A percentile compares a stretch with the other conserved stretches of the same genome.
Evolutionary conservation across 331 rosid genomes (phyloP).

Genomic region (Quercus tomentella): DNA sequence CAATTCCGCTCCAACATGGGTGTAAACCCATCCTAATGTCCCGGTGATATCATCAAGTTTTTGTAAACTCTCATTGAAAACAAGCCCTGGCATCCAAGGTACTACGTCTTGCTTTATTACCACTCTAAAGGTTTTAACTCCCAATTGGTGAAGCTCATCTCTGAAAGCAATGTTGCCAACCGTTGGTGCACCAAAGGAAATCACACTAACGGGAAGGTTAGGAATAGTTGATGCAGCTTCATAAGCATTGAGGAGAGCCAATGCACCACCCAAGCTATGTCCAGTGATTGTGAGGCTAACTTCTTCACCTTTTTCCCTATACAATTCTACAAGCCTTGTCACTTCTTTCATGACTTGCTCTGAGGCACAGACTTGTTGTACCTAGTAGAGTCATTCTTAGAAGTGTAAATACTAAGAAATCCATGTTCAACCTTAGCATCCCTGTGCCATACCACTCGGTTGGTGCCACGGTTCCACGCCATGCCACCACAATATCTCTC

Average conservation of each 20-base stretch:
- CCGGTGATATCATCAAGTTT: conserved; percentile 37
- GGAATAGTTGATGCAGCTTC: conserved; percentile 39
- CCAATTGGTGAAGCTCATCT: conserved; percentile 44
- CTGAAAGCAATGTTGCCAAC: conserved; percentile 62
- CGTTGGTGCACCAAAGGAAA: conserved; percentile 71
- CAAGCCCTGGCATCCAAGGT: conserved; percentile 49
- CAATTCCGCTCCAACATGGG: conserved; percentile 53
- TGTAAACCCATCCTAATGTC: conserved; percentile 54
- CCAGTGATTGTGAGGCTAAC: conserved; percentile 68
- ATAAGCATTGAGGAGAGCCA: conserved; percentile 57
- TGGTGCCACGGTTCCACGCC: conserved; percentile 67
- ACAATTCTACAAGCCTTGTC: conserved; percentile 26
- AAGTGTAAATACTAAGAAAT: conserved; percentile 47
- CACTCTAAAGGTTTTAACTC: conserved; percentile 43
- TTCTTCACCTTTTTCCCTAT: conserved; percentile 39
- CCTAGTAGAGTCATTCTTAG: conserved; percentile 45
- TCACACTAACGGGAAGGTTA: conserved; percentile 36
- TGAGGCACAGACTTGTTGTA: conserved; percentile 62
- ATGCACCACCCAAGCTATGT: conserved; percentile 78
- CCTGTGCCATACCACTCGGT: conserved; percentile 53
- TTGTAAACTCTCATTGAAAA: conserved; percentile 45
- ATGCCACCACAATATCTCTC: conserved; percentile 56
- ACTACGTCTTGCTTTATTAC: conserved; percentile 56
- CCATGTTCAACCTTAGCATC: conserved; percentile 71
- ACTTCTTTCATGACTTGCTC: conserved; percentile 65